Evolutionary conservation across 1,139 yeast species (phyloP).

Genomic region (Blastobotrys malaysiensis): DNA sequence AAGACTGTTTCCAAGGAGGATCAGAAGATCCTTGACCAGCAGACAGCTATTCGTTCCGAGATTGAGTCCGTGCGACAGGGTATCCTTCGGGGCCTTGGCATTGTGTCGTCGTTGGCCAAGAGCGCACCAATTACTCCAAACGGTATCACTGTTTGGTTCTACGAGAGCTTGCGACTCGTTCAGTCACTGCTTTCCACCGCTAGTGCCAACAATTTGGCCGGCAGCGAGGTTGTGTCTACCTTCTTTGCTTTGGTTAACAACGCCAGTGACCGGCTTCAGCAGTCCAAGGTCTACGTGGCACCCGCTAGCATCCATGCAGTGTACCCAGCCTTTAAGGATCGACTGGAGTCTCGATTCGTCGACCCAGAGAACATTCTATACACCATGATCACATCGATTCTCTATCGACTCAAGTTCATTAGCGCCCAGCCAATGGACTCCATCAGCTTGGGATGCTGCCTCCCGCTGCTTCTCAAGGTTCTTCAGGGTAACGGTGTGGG

Average conservation of each 20-base stretch:
- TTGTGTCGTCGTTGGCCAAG: slow-evolving; percentile 48
- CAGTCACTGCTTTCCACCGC: slow-evolving; percentile 40
- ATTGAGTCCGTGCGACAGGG: slow-evolving; percentile 39
- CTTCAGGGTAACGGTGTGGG: slow-evolving; percentile 50
- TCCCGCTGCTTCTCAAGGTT: slow-evolving; percentile 60
- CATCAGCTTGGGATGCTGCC: slow-evolving; percentile 60
- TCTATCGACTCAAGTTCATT: slow-evolving; percentile 70
- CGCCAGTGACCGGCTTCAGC: slow-evolving; percentile 45
- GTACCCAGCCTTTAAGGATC: slow-evolving; percentile 45
- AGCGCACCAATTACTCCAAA: slow-evolving; percentile 55
- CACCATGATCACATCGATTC: slow-evolving; percentile 32
- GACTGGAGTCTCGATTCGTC: slow-evolving; percentile 44
- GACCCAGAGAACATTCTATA: background rate
- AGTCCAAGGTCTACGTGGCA: slow-evolving; percentile 52
- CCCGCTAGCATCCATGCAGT: slow-evolving; percentile 57
- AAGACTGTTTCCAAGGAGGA: slow-evolving; percentile 71
- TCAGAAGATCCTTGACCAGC: slow-evolving; percentile 60
- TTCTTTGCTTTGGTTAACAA: slow-evolving; percentile 30
- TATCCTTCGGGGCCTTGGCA: slow-evolving; percentile 46
- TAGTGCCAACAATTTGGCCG: slow-evolving; percentile 31
- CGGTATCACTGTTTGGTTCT: slow-evolving; percentile 70
- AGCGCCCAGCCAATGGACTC: slow-evolving; percentile 73
- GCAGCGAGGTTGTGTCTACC: slow-evolving; percentile 28
- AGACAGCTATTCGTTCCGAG: slow-evolving; percentile 47
- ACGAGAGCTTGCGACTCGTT: slow-evolving; percentile 47